phyloP scores from a whole-genome alignment of 441 rosid genomes.

The Oxalis stricta region DNA sequence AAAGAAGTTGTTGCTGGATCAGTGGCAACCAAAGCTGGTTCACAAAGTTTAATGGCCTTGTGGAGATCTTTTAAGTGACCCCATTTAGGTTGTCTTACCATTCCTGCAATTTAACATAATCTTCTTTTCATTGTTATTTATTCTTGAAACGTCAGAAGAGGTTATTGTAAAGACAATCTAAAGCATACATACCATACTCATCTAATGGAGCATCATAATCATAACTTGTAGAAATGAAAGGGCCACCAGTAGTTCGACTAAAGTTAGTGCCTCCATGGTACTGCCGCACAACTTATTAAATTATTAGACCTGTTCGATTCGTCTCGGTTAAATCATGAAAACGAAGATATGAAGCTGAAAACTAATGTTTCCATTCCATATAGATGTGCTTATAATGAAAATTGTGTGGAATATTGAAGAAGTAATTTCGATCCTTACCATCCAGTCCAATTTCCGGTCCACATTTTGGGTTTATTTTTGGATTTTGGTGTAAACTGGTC shows the following conservation, averaged over 20 bases:
- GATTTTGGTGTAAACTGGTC: constrained; percentile 74
- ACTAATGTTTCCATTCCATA: constrained; percentile 4
- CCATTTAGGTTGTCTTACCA: constrained; percentile 59
- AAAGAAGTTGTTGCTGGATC: constrained; percentile 41
- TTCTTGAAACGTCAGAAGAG: not conserved
- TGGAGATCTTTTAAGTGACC: constrained; percentile 63
- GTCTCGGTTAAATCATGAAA: constrained; percentile 2
- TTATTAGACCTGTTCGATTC: constrained; percentile 1
- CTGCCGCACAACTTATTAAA: constrained; percentile 21
- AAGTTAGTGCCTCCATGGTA: constrained; percentile 79
- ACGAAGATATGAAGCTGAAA: not conserved
- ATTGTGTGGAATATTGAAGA: too few relatives aligned
- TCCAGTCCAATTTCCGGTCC: constrained; percentile 81
- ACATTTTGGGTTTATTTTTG: constrained; percentile 50
- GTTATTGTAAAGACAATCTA: not conserved
- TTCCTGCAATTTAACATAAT: constrained; percentile 27
- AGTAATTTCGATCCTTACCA: constrained; percentile 26
- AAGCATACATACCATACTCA: constrained; percentile 46
- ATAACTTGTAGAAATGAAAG: constrained; percentile 64
- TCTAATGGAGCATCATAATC: constrained; percentile 82
- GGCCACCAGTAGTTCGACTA: constrained; percentile 60
- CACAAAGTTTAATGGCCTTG: constrained; percentile 64
- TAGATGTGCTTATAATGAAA: not conserved
- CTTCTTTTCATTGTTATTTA: not conserved
- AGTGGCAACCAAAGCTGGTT: constrained; percentile 39